Evolutionary conservation across 192 early-diverging fungal genomes (phyloP).

Genomic region (Thamnidium elegans): DNA sequence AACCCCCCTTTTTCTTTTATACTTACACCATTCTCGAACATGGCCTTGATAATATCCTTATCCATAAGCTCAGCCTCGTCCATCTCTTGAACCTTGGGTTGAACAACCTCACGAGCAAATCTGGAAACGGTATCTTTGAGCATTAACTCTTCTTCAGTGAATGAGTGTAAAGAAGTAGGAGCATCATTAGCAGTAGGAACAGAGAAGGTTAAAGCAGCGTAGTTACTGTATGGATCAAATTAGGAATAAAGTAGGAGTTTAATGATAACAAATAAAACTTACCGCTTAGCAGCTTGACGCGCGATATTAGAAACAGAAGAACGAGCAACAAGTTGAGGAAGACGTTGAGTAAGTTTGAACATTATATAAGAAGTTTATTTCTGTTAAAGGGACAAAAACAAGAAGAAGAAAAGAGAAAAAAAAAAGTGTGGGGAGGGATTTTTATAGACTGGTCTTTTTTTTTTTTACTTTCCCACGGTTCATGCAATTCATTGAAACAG

Average conservation of each 20-base stretch:
- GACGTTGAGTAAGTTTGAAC: constrained; percentile 12
- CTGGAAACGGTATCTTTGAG: constrained; percentile 75
- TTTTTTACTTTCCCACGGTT: no score
- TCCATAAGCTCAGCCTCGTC: constrained; percentile 88
- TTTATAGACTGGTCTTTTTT: no score
- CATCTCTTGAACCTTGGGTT: constrained; percentile 83
- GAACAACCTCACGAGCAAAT: constrained; percentile 78
- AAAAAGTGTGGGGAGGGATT: no score
- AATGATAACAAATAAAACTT: not conserved
- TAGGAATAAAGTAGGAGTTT: no score
- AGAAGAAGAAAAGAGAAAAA: not conserved
- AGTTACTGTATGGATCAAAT: constrained; percentile 4
- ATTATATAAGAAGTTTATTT: constrained; percentile 1
- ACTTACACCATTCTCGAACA: constrained; percentile 85
- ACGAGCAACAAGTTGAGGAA: constrained; percentile 1
- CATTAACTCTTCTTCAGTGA: constrained; percentile 88
- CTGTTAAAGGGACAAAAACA: not conserved
- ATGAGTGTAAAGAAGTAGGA: constrained; percentile 68
- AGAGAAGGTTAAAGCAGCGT: constrained; percentile 19
- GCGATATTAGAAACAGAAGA: not conserved
- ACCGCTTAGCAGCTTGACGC: constrained; percentile 16
- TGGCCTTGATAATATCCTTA: constrained; percentile 69
- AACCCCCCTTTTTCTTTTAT: no score
- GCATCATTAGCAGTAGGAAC: constrained; percentile 17
- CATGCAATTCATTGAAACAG: no score